Conservation (phyloP, 2,329 filamentous ascomycete species). For the Colletotrichum sp. region DNA sequence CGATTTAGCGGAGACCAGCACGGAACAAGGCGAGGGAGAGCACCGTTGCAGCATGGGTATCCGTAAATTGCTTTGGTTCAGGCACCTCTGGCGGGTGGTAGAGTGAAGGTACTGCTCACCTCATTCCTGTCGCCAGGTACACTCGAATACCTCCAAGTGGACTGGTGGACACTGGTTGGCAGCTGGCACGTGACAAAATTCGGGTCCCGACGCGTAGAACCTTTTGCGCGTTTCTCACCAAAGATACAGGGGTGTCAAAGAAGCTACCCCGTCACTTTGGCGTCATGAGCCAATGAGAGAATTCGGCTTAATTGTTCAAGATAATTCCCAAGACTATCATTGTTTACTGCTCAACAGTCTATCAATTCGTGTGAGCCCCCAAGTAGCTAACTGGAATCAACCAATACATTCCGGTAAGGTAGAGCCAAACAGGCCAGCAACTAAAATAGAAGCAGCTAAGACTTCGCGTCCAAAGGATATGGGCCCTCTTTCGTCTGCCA, state of each 20-base stretch:
- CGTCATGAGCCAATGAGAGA: background rate
- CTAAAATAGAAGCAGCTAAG: background rate
- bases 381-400: background rate
- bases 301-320: background rate
- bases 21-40: constrained; percentile 17
- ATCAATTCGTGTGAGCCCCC: background rate
- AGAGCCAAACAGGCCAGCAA: background rate
- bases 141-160: background rate
- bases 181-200: background rate
- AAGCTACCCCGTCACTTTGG: background rate
- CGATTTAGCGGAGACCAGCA: constrained; percentile 22
- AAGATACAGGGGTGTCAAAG: background rate
- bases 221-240: constrained; percentile 4
- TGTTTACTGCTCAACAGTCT: background rate
- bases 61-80: background rate
- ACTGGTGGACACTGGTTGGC: background rate
- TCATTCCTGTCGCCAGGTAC: background rate
- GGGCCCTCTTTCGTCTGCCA: background rate
- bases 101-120: background rate
- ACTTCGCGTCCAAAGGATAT: background rate
- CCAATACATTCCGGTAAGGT: background rate
- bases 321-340: background rate
- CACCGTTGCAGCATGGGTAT: constrained; percentile 8
- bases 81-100: background rate
- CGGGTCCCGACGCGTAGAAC: constrained; percentile 2